Evolutionary conservation across 148 eudicot genomes (phyloP), one percentile per base, ranked within the genome.

Genomic region (Camellia granthamiana): DNA sequence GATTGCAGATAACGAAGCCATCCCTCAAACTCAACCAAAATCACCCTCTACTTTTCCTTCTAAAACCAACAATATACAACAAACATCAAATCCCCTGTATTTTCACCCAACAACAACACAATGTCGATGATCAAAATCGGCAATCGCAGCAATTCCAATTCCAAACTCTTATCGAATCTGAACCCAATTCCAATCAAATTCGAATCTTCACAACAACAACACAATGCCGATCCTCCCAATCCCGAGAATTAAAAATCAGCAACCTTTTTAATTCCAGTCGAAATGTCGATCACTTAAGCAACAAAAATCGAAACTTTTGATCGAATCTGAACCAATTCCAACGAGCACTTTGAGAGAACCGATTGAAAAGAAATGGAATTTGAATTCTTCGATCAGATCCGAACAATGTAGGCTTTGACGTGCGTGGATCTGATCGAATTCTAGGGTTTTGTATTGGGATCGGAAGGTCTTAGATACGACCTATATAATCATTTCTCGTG

Each of bases 1-100:
- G 47, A 94, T 87, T 77, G 82, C 81, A 76, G 98, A 87, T 77
- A 88, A 80, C 78, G 92, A 88, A 88, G 84, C 75, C 95, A 91
- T 91, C 74, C 56, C 21, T 72, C 38, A 69, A 3, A 21, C 58
- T 54, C 69, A 68, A 78, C 52, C 69, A 58, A 16, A 4, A 19
- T 19, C 13, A 74, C 54, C 78, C 63, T 81, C 78, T 79, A 59
- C 46, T 11, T 30, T 73, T 23, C 42, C 47, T 69, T 54, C 42
- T 73, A 18, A 47, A 74, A n/a, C 44, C 68, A 44, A 16, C 2
- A 30, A 47, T 15, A 63, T 52, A 66, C 13, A 21, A 80, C 59
- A 73, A 64, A 43, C 69, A 5, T 21, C 16, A 74, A n/a, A 73
- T n/a, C n/a, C 58, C 67, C 59, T 19, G 30, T 66, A 41, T 15